Conservation (phyloP, 1,139 yeast species). For the Magnusiomyces clavatus region DNA sequence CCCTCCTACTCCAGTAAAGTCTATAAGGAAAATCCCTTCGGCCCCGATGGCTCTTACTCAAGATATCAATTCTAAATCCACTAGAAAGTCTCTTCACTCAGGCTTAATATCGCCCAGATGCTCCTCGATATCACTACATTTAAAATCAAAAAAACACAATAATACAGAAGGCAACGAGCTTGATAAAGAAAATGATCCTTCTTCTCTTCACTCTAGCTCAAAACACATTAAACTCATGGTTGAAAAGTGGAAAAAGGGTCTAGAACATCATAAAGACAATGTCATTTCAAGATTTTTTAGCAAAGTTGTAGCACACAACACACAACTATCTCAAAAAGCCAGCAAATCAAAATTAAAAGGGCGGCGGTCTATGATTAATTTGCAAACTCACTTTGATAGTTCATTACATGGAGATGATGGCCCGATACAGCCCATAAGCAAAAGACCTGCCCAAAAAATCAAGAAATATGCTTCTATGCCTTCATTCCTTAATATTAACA, state of each 20-base stretch:
- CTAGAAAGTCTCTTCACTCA: too few relatives aligned
- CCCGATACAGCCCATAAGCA: background rate
- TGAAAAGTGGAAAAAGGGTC: slow-evolving; percentile 13
- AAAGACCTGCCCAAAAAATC: background rate
- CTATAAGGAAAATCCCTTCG: too few relatives aligned
- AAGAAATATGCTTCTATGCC: background rate
- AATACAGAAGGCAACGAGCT: too few relatives aligned
- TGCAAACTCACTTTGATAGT: background rate
- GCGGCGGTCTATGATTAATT: background rate
- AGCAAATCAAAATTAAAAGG: too few relatives aligned
- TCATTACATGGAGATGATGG: background rate
- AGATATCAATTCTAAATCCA: too few relatives aligned
- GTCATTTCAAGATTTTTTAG: slow-evolving; percentile 9
- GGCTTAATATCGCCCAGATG: too few relatives aligned
- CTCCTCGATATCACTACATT: too few relatives aligned
- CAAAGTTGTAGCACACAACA: slow-evolving; percentile 5
- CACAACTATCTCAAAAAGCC: too few relatives aligned
- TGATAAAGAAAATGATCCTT: background rate
- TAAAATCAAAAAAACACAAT: too few relatives aligned
- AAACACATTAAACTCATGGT: slow-evolving; percentile 8
- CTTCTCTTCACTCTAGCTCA: background rate
- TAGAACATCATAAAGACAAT: slow-evolving; percentile 10
- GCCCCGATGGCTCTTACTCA: too few relatives aligned
- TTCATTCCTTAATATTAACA: too few relatives aligned
- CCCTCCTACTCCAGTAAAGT: background rate